These are phyloP conservation scores for Vitis hybrid DNA, from an alignment of 177 flowering plant species.

Conservation along the genomic window DNA sequence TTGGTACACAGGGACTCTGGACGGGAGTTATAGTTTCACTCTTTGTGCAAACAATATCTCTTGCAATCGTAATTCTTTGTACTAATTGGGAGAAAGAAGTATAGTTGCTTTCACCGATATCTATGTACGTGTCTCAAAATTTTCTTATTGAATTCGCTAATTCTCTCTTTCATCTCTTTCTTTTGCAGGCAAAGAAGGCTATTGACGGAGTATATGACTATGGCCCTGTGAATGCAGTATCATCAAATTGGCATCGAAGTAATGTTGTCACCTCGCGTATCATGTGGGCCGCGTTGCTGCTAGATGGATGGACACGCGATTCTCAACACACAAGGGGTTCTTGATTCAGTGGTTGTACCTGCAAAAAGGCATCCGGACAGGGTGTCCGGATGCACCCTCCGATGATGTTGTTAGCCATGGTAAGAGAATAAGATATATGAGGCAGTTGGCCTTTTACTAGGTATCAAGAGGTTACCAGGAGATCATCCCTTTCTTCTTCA, in stretches of 20 bases:
- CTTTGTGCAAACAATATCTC: slow-evolving; percentile 17
- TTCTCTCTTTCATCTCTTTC: not conserved
- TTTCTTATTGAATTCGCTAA: not conserved
- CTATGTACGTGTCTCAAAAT: not conserved
- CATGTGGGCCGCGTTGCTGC: too few relatives aligned
- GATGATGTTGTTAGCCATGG: too few relatives aligned
- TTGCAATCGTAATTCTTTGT: not conserved
- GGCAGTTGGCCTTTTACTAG: too few relatives aligned
- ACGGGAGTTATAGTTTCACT: slow-evolving; percentile 21
- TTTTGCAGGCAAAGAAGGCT: slow-evolving; percentile 26
- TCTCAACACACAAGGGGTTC: too few relatives aligned
- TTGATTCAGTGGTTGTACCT: too few relatives aligned
- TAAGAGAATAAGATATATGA: too few relatives aligned
- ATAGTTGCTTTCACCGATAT: not conserved
- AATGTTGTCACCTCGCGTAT: too few relatives aligned
- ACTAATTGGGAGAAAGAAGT: slow-evolving; percentile 34
- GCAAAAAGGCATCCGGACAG: too few relatives aligned
- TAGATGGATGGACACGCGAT: too few relatives aligned
- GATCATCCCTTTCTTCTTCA: too few relatives aligned
- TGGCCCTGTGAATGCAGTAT: not conserved
- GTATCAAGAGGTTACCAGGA: too few relatives aligned
- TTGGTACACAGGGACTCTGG: slow-evolving; percentile 29
- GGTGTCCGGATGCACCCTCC: too few relatives aligned
- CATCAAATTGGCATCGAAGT: slow-evolving; percentile 1
- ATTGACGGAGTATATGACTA: slow-evolving; percentile 7